Base-by-base conservation (phyloP, 2,329 filamentous ascomycete genomes). In the Ceratocystis alfenasii region DNA sequence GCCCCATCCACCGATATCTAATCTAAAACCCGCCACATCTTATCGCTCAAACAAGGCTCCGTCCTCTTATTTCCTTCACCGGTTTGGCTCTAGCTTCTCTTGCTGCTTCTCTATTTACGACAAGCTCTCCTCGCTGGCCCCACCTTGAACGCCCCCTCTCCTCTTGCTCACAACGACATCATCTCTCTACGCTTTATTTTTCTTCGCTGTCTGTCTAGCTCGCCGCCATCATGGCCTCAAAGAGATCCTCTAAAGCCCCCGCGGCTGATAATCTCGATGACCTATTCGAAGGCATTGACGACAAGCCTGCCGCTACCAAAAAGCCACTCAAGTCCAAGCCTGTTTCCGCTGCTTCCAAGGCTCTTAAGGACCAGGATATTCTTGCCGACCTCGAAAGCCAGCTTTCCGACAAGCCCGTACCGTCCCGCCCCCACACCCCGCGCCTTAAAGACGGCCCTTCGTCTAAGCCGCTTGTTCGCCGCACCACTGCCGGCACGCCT, bases 341-440 rank as follows among this genome's bases (percentile, higher is more conserved):
- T 69, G 76, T 79, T 69, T 80, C 81, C 65, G 76, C 80, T 65
- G 74, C 78, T 65, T 75, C 78, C 70, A 82, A 81, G 73, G 72
- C 77, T 63, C 76, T 75, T 72, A 72, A 74, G 70, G 81, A 87
- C 71, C 82, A 89, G 71, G 91, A 96, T 74, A 85, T 93, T 67
- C 82, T 97, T 48, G 91, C 91, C 69, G 92, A 96, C 71, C 83
- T 97, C 68, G 90, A 95, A 74, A 76, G 75, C 71, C 76, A 83
- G 73, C 83, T 95, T 55, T 89, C 85, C 71, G 81, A 84, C 65
- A 85, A 89, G 74, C 80, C 87, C 72, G 82, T 89, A 41, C 82
- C 88, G 48, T 86, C 86, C 69, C 86, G 92, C 61, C 89, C 93
- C 17, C 87, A 89, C 72, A 97, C 93, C 1, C 94, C 93, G 48